phyloP scores from a whole-genome alignment of 1,139 yeast species.

The Diutina pseudorugosa region DNA sequence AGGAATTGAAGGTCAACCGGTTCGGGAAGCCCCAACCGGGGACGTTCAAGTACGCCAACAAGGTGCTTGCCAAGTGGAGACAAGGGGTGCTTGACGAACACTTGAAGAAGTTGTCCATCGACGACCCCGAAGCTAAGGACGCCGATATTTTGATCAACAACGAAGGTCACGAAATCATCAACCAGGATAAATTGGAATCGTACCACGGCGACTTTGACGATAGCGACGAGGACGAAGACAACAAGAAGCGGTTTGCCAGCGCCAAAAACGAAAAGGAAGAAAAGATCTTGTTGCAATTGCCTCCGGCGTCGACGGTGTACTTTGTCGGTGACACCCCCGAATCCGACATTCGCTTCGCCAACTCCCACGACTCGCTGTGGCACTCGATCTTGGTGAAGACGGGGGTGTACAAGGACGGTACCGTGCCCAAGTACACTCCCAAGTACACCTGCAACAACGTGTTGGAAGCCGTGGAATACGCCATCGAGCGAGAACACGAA shows the following conservation, averaged over 20 bases:
- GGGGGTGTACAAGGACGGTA: conserved; percentile 76
- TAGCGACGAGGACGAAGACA: conserved; percentile 20
- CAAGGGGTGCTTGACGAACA: conserved; percentile 65
- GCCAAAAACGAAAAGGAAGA: conserved; percentile 21
- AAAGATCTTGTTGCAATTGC: conserved; percentile 43
- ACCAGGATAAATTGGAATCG: conserved; percentile 30
- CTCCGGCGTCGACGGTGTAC: conserved; percentile 77
- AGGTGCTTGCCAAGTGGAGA: conserved; percentile 66
- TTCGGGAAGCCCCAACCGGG: conserved; percentile 83
- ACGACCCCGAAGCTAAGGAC: conserved; percentile 33
- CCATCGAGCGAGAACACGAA: conserved; percentile 69
- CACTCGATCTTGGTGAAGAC: conserved; percentile 75
- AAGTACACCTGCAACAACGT: conserved; percentile 63
- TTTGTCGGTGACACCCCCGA: conserved; percentile 93
- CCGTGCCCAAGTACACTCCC: conserved; percentile 67
- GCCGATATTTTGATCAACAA: conserved; percentile 37
- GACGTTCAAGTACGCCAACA: conserved; percentile 69
- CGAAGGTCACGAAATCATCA: conserved; percentile 36
- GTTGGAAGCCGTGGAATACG: conserved; percentile 70
- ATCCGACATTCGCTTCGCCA: conserved; percentile 78
- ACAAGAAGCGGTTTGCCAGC: conserved; percentile 14
- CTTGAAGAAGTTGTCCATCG: conserved; percentile 39
- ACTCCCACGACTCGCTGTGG: conserved; percentile 78
- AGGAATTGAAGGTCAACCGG: conserved; percentile 61
- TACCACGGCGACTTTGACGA: conserved; percentile 19